Base-by-base conservation (phyloP, 108 stramenopile species). In the Skeletonema grethae region DNA sequence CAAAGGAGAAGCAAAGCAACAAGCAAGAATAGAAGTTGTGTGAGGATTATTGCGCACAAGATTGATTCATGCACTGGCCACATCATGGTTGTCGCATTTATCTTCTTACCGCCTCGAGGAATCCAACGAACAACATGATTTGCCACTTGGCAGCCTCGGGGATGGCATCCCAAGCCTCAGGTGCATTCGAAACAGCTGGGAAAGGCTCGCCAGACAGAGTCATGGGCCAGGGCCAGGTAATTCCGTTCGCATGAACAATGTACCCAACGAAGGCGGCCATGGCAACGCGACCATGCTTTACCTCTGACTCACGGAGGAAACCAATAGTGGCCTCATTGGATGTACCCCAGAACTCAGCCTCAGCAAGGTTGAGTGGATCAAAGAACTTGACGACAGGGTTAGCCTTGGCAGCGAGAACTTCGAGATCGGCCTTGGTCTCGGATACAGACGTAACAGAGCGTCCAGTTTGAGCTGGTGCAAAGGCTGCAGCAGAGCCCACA, bases 201-300 rank as follows among this genome's bases (percentile, higher is more conserved):
- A 89, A 89, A 50, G 88, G 82, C 46, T 83, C 83, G 57, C 88
- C 88, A 30, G 82, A 82, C 53, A 85, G 20, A 36, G 82, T 73
- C 88, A 89, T 89, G 12, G 85, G 56, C 85, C 85, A 85, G n/a
- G 85, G 85, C 73, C 71, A 86, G 57, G 70, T 77, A 58, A 83
- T 72, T 20, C 72, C 71, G 53, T 86, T 86, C 0, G 81, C 81
- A 45, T 82, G 81, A 4, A 85, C 84, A 39, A 82, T 79, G 77
- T 81, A 85, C 55, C 84, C 84, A 43, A 85, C 80, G 32, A 85
- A 85, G 11, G 84, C 84, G 50, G 79, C 79, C 84, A 85, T 85
- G 57, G 84, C 84, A 63, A 85, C 62, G 36, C 80, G 66, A 24
- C 76, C 76, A 55, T 81, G 80, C 67, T 84, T 81, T 60, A 81